phyloP scores from a whole-genome alignment of 176 grass and related monocot genomes.

The Oryza glaberrima region DNA sequence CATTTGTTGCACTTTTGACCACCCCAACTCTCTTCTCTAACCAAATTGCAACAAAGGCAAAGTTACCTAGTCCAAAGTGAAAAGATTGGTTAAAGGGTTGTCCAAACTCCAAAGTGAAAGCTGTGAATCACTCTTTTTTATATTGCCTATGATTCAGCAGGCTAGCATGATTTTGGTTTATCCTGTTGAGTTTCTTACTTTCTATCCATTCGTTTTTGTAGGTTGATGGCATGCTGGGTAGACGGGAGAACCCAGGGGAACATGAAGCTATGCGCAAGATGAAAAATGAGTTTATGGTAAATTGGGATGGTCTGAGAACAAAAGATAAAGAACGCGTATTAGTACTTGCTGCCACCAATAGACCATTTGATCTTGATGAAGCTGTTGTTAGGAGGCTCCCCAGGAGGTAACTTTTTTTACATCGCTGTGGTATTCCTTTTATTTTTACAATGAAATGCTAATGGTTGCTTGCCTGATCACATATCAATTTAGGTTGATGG shows the following conservation, averaged over 20 bases:
- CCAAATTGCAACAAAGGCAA: no score
- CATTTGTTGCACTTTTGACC: no score
- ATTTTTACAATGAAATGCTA: slow-evolving; percentile 10
- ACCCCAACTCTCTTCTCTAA: no score
- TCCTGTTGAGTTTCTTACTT: not conserved
- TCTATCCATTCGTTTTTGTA: slow-evolving; percentile 33
- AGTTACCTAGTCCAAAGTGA: no score
- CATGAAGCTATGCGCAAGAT: slow-evolving; percentile 99
- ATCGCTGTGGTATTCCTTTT: not conserved
- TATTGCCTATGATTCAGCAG: slow-evolving; percentile 28
- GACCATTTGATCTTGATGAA: slow-evolving; percentile 98
- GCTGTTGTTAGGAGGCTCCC: slow-evolving; percentile 97
- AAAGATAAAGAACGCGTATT: slow-evolving; percentile 96
- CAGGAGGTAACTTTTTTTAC: slow-evolving; percentile 60
- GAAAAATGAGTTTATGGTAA: slow-evolving; percentile 99
- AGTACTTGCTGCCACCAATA: slow-evolving; percentile 97
- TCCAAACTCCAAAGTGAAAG: no score
- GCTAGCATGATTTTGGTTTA: slow-evolving; percentile 7
- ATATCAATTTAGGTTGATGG: slow-evolving; percentile 82
- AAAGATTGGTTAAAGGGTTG: no score
- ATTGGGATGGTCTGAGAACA: slow-evolving; percentile 96
- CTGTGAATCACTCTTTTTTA: not conserved
- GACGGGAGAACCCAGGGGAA: slow-evolving; percentile 96
- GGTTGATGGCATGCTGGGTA: slow-evolving; percentile 95
- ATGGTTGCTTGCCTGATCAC: slow-evolving; percentile 11